phyloP scores from a whole-genome alignment of 352 stramenopile genomes.

The Globisporangium spiculum region DNA sequence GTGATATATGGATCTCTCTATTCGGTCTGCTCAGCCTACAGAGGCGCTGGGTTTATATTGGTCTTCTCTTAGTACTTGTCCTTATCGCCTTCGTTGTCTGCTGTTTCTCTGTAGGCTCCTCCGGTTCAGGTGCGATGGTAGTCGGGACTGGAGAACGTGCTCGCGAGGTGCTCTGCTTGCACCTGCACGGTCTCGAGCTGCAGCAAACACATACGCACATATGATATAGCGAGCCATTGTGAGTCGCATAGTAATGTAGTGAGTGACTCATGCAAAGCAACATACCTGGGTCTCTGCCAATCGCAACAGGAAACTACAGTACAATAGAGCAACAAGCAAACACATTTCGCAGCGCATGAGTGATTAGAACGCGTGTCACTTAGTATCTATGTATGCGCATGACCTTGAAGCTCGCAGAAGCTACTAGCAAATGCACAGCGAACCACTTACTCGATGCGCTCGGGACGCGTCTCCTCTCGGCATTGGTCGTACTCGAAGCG shows the following conservation, averaged over 20 bases:
- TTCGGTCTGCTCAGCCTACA: not conserved
- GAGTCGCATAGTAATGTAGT: not conserved
- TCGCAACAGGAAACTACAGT: slow-evolving; percentile 36
- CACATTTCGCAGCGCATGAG: not conserved
- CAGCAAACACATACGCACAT: not conserved
- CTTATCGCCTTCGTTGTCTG: not conserved
- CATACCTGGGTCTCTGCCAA: slow-evolving; percentile 60
- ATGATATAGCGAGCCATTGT: not conserved
- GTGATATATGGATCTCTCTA: slow-evolving; percentile 5
- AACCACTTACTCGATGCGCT: slow-evolving; percentile 51
- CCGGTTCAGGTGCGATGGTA: slow-evolving; percentile 45
- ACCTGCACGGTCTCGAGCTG: slow-evolving; percentile 75
- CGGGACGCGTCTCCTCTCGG: slow-evolving; percentile 43
- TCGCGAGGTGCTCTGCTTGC: slow-evolving; percentile 57
- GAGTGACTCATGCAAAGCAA: not conserved
- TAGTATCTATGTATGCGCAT: not conserved
- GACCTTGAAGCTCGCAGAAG: not conserved
- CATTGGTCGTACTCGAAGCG: slow-evolving; percentile 71
- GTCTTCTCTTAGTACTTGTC: not conserved
- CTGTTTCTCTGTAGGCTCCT: slow-evolving; percentile 6
- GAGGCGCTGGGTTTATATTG: not conserved
- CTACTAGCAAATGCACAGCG: not conserved
- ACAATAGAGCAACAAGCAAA: not conserved
- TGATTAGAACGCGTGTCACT: not conserved
- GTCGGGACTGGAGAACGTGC: slow-evolving; percentile 59